Evolutionary conservation across 1,284 basidiomycete species (phyloP).

Genomic region (Tilletia indica): DNA sequence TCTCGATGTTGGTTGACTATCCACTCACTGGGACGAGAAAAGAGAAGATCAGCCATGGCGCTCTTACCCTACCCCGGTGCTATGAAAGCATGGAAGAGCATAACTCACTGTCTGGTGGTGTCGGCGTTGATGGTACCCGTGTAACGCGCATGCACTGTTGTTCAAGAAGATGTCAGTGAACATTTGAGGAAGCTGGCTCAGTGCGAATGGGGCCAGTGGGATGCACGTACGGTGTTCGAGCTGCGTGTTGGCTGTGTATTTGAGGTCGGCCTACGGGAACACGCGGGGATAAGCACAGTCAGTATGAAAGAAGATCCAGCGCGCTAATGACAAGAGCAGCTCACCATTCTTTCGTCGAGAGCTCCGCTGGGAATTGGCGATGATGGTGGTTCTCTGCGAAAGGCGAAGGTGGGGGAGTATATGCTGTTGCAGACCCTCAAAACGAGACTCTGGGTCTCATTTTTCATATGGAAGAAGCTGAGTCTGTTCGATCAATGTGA

Average conservation of each 20-base stretch:
- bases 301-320: too few species aligned
- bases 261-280: constrained; percentile 74
- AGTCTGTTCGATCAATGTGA: too few species aligned
- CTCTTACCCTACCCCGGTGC: background rate
- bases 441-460: too few species aligned
- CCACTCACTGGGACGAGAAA: constrained; percentile 73
- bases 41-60: too few species aligned
- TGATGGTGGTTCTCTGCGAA: too few species aligned
- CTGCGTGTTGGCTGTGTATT: constrained; percentile 91
- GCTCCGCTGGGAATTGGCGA: too few species aligned
- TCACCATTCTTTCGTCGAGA: too few species aligned
- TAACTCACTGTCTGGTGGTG: constrained; percentile 50
- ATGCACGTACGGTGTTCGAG: constrained; percentile 67
- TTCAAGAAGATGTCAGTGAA: background rate
- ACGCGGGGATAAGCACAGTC: background rate
- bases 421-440: too few species aligned
- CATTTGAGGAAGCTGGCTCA: background rate
- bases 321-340: too few species aligned
- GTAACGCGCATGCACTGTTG: constrained; percentile 78
- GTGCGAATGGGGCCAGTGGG: too few species aligned
- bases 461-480: too few species aligned
- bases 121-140: constrained; percentile 69
- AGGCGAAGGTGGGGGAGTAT: too few species aligned
- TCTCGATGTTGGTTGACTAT: constrained; percentile 94
- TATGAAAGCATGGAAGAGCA: constrained; percentile 20